These are phyloP conservation scores for Euphorbia pulcherrima DNA, from an alignment of 345 rosid species.

Conservation along the genomic window DNA sequence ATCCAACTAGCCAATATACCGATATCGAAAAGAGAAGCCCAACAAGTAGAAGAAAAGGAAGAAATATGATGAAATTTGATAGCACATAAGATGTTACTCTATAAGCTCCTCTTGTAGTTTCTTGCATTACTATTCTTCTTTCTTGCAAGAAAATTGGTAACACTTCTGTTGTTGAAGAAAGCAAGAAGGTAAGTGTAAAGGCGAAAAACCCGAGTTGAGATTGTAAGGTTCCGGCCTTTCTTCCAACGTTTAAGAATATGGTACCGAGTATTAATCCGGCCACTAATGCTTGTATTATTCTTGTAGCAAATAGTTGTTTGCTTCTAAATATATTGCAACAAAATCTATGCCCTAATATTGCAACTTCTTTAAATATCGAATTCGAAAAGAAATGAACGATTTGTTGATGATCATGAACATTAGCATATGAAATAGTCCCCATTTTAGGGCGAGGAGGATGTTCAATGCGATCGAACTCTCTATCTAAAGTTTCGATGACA, in stretches of 20 bases:
- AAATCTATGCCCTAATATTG: slow-evolving; percentile 66
- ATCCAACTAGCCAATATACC: slow-evolving; percentile 84
- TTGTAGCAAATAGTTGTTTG: slow-evolving; percentile 65
- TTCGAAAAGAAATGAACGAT: slow-evolving; percentile 41
- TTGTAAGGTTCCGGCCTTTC: slow-evolving; percentile 38
- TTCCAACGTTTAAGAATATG: slow-evolving; percentile 61
- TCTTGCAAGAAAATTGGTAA: slow-evolving; percentile 85
- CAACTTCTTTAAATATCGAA: slow-evolving; percentile 48
- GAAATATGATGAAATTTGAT: slow-evolving; percentile 61
- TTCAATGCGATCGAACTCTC: slow-evolving; percentile 5
- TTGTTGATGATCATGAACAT: slow-evolving; percentile 24
- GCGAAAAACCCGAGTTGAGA: slow-evolving; percentile 77
- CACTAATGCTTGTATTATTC: slow-evolving; percentile 63
- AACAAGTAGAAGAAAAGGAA: slow-evolving; percentile 67
- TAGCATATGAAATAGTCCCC: slow-evolving; percentile 19
- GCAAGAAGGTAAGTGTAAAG: slow-evolving; percentile 76
- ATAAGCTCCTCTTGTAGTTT: slow-evolving; percentile 78
- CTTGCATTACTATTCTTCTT: slow-evolving; percentile 67
- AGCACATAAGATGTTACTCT: slow-evolving; percentile 66
- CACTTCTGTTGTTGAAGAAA: slow-evolving; percentile 85
- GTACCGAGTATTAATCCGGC: slow-evolving; percentile 75
- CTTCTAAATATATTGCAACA: slow-evolving; percentile 81
- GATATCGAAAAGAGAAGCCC: slow-evolving; percentile 64
- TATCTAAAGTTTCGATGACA: slow-evolving; percentile 40
- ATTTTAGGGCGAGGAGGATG: background rate